phyloP scores from a whole-genome alignment of 495 filamentous ascomycete genomes.

The Sordaria brevicollis region DNA sequence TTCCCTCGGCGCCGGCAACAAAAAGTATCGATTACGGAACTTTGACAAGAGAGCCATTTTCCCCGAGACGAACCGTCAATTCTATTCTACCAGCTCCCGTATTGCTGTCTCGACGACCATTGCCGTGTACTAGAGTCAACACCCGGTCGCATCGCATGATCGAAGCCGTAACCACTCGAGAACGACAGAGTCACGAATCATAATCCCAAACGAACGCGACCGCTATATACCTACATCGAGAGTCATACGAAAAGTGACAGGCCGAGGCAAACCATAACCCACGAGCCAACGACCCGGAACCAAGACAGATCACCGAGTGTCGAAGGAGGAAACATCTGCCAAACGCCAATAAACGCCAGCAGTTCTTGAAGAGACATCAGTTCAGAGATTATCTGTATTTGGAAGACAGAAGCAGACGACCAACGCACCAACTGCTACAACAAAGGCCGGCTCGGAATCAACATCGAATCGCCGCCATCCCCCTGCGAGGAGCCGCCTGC shows the following conservation, averaged over 20 bases:
- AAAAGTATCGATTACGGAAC: neutral
- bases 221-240: neutral
- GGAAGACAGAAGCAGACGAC: neutral
- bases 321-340: neutral
- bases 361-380: neutral
- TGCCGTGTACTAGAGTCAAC: neutral
- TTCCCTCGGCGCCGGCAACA: constrained; percentile 3
- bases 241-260: neutral
- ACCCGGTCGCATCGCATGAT: neutral
- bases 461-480: constrained; percentile 21
- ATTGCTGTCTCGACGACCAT: neutral
- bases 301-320: constrained; percentile 3
- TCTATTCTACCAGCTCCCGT: neutral
- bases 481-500: constrained; percentile 39
- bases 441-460: constrained; percentile 15
- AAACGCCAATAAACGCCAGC: neutral
- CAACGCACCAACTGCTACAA: neutral
- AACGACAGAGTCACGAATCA: neutral
- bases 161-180: neutral
- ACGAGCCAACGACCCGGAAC: neutral
- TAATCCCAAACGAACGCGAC: neutral
- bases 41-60: neutral
- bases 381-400: neutral
- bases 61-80: neutral
- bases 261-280: neutral